These are phyloP conservation scores for Solanum appendiculatum DNA, from an alignment of 257 asterid genomes.

Conservation along the genomic window DNA sequence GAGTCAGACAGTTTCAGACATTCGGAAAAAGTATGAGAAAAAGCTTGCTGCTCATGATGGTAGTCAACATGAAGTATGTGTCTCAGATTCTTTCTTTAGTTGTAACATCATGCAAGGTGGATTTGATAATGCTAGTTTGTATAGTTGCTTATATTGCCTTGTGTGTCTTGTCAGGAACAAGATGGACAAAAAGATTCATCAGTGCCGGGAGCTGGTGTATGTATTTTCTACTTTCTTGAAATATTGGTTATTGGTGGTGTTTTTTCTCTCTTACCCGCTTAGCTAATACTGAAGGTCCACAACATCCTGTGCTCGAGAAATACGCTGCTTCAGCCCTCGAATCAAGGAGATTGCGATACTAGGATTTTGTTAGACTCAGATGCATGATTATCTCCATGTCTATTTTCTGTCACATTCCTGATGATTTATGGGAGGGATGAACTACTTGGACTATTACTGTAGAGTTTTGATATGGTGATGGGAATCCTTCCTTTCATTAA, in stretches of 20 bases:
- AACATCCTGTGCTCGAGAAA: neutral
- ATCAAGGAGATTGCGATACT: neutral
- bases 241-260: conserved; percentile 1
- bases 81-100: conserved; percentile 7
- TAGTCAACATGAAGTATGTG: conserved; percentile 64
- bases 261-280: neutral
- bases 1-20: conserved; percentile 68
- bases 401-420: neutral
- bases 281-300: neutral
- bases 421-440: neutral
- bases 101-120: neutral
- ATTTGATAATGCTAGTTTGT: neutral
- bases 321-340: neutral
- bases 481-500: neutral
- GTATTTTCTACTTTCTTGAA: neutral
- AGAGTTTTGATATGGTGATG: neutral
- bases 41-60: conserved; percentile 79
- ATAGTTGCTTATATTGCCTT: conserved; percentile 4
- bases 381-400: neutral
- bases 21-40: conserved; percentile 92
- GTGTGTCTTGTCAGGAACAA: conserved; percentile 38
- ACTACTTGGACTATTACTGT: neutral
- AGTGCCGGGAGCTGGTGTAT: conserved; percentile 95
- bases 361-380: neutral
- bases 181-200: conserved; percentile 66